Evolutionary conservation across 2,329 filamentous ascomycete genomes (phyloP).

Genomic region (Pseudocercospora musae): DNA sequence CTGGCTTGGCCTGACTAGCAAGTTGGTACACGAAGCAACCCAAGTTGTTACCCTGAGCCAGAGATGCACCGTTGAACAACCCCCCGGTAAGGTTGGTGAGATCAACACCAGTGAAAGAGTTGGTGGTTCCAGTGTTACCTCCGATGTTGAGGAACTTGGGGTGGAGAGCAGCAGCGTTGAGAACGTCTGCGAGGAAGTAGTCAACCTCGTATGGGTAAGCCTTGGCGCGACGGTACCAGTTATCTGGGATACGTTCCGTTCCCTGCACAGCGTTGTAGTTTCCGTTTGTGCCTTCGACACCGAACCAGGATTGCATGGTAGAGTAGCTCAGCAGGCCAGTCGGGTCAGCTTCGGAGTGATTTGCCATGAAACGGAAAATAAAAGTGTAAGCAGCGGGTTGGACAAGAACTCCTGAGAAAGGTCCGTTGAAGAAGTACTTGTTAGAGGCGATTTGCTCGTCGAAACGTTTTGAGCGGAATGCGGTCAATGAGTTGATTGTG

Average conservation of each 20-base stretch:
- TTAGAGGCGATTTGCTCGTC: conserved; percentile 16
- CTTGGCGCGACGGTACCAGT: conserved; percentile 33
- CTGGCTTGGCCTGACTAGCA: conserved; percentile 36
- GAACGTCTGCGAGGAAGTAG: conserved; percentile 29
- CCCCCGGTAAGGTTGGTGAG: conserved; percentile 30
- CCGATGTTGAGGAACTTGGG: conserved; percentile 36
- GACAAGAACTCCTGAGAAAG: conserved; percentile 31
- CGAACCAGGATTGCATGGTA: conserved; percentile 26
- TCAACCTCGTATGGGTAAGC: conserved; percentile 33
- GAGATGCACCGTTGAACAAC: conserved; percentile 19
- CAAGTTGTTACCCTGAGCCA: conserved; percentile 37
- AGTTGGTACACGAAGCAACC: conserved; percentile 38
- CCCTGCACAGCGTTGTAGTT: conserved; percentile 23
- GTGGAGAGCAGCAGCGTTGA: conserved; percentile 25
- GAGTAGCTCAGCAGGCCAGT: conserved; percentile 22
- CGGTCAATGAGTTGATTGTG: conserved; percentile 16
- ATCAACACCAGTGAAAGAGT: conserved; percentile 27
- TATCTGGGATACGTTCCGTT: conserved; percentile 27
- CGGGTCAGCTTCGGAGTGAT: conserved; percentile 26
- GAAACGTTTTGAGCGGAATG: conserved; percentile 23
- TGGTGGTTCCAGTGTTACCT: conserved; percentile 29
- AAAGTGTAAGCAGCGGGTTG: conserved; percentile 29
- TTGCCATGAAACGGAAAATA: conserved; percentile 36
- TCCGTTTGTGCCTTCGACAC: conserved; percentile 22
- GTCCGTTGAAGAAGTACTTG: conserved; percentile 33